These are phyloP conservation scores for Tephrocybe sp. DNA, from an alignment of 768 basidiomycete genomes.

Conservation along the genomic window DNA sequence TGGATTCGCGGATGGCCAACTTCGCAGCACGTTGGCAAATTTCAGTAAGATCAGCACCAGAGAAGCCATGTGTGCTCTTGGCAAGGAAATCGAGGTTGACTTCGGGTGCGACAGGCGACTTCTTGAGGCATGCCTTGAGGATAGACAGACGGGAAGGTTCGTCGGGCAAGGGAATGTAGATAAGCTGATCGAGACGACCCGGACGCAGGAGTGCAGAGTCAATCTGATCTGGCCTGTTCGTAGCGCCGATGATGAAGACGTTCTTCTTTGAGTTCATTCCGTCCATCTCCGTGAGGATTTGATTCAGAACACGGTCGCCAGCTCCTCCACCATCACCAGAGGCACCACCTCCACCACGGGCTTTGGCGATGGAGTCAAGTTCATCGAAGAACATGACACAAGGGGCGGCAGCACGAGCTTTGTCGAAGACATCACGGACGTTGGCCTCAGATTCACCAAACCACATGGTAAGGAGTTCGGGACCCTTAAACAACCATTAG, in stretches of 20 bases:
- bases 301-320: constrained; percentile 96
- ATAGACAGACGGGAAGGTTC: constrained; percentile 90
- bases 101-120: constrained; percentile 79
- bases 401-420: constrained; percentile 97
- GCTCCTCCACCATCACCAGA: constrained; percentile 94
- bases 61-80: constrained; percentile 95
- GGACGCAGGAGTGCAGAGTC: constrained; percentile 92
- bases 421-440: constrained; percentile 99
- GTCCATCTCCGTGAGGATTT: constrained; percentile 97
- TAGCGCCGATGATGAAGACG: constrained; percentile 97
- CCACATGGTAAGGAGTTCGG: constrained; percentile 99
- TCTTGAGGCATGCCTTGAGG: constrained; percentile 87
- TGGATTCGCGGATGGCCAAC: constrained; percentile 92
- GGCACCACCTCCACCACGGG: constrained; percentile 82
- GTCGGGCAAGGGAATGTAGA: constrained; percentile 98
- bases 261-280: constrained; percentile 99
- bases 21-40: constrained; percentile 98
- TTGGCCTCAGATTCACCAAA: constrained; percentile 99
- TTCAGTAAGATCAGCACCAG: constrained; percentile 99
- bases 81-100: constrained; percentile 88
- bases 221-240: constrained; percentile 96
- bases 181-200: constrained; percentile 98
- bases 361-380: constrained; percentile 97
- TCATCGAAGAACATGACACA: constrained; percentile 99
- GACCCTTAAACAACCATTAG: constrained; percentile 55